Percentiles rank a stretch among this genome's conserved stretches.
These are phyloP conservation scores for Schwanniomyces vanrijiae DNA, from an alignment of 805 yeast species.

Conservation along the genomic window DNA sequence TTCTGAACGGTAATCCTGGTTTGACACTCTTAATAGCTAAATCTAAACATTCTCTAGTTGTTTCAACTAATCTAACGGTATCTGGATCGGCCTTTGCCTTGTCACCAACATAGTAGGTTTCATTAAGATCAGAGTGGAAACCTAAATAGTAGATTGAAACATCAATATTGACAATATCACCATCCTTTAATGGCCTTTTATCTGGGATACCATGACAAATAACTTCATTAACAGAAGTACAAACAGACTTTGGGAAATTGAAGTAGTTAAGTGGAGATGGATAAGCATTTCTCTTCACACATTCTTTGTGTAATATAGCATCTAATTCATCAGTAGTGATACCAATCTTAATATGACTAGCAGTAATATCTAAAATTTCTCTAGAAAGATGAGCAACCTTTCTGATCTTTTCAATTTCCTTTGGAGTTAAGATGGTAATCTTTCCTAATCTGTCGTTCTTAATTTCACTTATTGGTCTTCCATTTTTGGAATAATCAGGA, in stretches of 20 bases:
- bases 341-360: slow-evolving; percentile 81
- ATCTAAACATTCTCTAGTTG: slow-evolving; percentile 82
- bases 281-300: slow-evolving; percentile 84
- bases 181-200: slow-evolving; percentile 80
- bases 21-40: slow-evolving; percentile 81
- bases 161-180: slow-evolving; percentile 92
- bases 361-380: slow-evolving; percentile 88
- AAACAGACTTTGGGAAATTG: slow-evolving; percentile 87
- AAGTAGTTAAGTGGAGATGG: slow-evolving; percentile 95
- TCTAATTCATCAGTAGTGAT: slow-evolving; percentile 92
- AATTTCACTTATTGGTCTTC: slow-evolving; percentile 79
- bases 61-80: slow-evolving; percentile 83
- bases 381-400: slow-evolving; percentile 76
- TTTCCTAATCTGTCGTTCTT: slow-evolving; percentile 65
- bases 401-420: slow-evolving; percentile 72
- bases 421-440: slow-evolving; percentile 62
- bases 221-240: slow-evolving; percentile 93
- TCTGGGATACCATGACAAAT: slow-evolving; percentile 98
- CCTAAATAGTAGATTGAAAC: slow-evolving; percentile 85
- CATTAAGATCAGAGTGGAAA: slow-evolving; percentile 91
- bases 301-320: slow-evolving; percentile 80
- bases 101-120: slow-evolving; percentile 94
- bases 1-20: slow-evolving; percentile 88
- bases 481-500: slow-evolving; percentile 85
- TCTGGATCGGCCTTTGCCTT: slow-evolving; percentile 79